Percentiles rank a stretch among this genome's conserved stretches.
Evolutionary conservation across 2,329 filamentous ascomycete species (phyloP).

Genomic region (Aspergillus terreus): DNA sequence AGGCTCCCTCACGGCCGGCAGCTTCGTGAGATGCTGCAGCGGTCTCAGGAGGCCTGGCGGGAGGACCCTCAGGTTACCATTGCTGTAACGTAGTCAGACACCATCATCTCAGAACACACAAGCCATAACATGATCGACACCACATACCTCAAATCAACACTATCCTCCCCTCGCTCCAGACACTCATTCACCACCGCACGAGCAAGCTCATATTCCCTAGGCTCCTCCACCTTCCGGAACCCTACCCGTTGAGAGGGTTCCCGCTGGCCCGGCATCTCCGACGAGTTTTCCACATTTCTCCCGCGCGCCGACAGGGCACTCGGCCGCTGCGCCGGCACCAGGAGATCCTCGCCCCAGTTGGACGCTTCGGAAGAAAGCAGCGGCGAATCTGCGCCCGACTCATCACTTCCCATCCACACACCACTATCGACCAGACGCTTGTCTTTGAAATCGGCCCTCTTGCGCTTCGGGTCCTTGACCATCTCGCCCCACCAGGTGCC

Average conservation of each 20-base stretch:
- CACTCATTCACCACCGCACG: constrained; percentile 37
- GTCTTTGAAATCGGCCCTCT: constrained; percentile 41
- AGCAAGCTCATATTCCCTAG: constrained; percentile 35
- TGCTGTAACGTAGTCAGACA: constrained; percentile 18
- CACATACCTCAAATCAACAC: constrained; percentile 44
- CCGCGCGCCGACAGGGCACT: neutral
- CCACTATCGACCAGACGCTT: constrained; percentile 45
- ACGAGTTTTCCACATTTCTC: constrained; percentile 20
- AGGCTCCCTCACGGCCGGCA: constrained; percentile 29
- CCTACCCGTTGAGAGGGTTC: constrained; percentile 13
- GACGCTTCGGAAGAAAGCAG: constrained; percentile 34
- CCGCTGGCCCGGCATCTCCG: neutral
- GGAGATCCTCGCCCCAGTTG: constrained; percentile 36
- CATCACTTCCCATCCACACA: constrained; percentile 48
- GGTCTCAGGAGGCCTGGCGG: constrained; percentile 33
- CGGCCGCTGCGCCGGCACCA: constrained; percentile 5
- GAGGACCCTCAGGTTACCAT: constrained; percentile 27
- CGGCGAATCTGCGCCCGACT: constrained; percentile 32
- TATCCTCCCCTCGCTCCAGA: constrained; percentile 42
- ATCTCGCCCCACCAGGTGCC: constrained; percentile 46
- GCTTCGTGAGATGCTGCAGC: constrained; percentile 38
- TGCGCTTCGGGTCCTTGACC: constrained; percentile 33
- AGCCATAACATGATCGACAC: neutral
- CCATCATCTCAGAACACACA: neutral
- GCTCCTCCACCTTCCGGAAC: constrained; percentile 25